Evolutionary conservation across 805 yeast species (phyloP).

Genomic region (Priceomyces medius): DNA sequence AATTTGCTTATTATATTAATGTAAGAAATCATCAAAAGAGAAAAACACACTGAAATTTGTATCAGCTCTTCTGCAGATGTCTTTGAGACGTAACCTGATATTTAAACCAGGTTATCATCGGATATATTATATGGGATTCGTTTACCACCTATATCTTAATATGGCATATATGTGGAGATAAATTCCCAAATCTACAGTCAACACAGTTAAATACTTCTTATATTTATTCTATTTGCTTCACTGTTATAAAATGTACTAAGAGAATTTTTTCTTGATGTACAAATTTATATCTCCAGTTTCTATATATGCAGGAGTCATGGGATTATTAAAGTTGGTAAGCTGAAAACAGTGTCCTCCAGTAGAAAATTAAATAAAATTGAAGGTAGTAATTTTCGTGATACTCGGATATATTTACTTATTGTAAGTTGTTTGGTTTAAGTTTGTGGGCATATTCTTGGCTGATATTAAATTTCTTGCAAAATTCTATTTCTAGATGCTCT

Average conservation of each 20-base stretch:
- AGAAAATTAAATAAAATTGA: no score
- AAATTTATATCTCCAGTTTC: neutral
- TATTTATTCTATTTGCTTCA: neutral
- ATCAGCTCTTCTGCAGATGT: constrained; percentile 28
- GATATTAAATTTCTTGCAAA: constrained; percentile 12
- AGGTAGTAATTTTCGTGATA: no score
- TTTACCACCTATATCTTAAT: constrained; percentile 37
- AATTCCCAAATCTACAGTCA: constrained; percentile 10
- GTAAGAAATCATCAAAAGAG: constrained; percentile 29
- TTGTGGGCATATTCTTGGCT: constrained; percentile 8
- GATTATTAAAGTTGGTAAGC: no score
- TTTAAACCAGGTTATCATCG: neutral
- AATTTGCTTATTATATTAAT: constrained; percentile 5
- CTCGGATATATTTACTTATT: no score
- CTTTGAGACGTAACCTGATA: constrained; percentile 6
- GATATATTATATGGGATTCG: constrained; percentile 36
- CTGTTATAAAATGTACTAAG: neutral
- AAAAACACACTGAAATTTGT: constrained; percentile 12
- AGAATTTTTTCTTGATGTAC: neutral
- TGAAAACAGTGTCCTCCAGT: no score
- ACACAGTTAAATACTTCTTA: neutral
- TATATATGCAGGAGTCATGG: constrained; percentile 1
- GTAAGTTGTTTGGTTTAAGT: constrained; percentile 1
- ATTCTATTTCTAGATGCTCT: constrained; percentile 23
- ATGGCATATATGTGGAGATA: constrained; percentile 41